Percentiles rank a stretch among this genome's conserved stretches.
These are phyloP conservation scores for Juglanconis sp. DNA, from an alignment of 2,329 filamentous ascomycete genomes.

Conservation along the genomic window DNA sequence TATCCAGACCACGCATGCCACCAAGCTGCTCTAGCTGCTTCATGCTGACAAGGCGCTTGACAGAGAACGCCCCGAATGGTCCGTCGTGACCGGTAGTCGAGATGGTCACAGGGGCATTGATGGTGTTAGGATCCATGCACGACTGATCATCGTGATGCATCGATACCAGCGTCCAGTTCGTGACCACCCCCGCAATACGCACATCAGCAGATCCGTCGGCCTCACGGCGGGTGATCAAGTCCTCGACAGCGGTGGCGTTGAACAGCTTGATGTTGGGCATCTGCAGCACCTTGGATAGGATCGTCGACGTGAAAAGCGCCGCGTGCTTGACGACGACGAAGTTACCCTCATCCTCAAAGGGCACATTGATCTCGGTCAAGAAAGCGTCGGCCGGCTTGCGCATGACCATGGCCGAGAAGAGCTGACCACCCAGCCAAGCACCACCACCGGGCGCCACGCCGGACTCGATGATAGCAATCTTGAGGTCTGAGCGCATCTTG, in stretches of 20 bases:
- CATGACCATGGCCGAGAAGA: conserved; percentile 95
- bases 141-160: conserved; percentile 87
- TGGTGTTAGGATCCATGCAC: conserved; percentile 97
- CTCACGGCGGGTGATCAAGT: conserved; percentile 77
- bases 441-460: conserved; percentile 84
- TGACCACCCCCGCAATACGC: conserved; percentile 83
- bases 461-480: conserved; percentile 88
- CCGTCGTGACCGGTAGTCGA: conserved; percentile 89
- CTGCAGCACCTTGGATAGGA: conserved; percentile 76
- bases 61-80: conserved; percentile 86
- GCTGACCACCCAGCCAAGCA: conserved; percentile 89
- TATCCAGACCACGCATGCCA: conserved; percentile 90
- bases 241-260: conserved; percentile 90
- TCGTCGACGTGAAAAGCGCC: conserved; percentile 84
- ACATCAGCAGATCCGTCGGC: conserved; percentile 49
- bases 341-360: conserved; percentile 83
- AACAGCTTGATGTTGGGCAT: conserved; percentile 95
- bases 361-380: conserved; percentile 74
- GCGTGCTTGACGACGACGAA: conserved; percentile 94
- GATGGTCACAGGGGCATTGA: conserved; percentile 86
- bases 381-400: conserved; percentile 88
- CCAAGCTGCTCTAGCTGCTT: conserved; percentile 76
- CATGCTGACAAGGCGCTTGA: conserved; percentile 90
- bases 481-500: conserved; percentile 80
- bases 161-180: conserved; percentile 90